These are phyloP conservation scores for Exsudoporus frostii DNA, from an alignment of 768 basidiomycete genomes.

Conservation along the genomic window DNA sequence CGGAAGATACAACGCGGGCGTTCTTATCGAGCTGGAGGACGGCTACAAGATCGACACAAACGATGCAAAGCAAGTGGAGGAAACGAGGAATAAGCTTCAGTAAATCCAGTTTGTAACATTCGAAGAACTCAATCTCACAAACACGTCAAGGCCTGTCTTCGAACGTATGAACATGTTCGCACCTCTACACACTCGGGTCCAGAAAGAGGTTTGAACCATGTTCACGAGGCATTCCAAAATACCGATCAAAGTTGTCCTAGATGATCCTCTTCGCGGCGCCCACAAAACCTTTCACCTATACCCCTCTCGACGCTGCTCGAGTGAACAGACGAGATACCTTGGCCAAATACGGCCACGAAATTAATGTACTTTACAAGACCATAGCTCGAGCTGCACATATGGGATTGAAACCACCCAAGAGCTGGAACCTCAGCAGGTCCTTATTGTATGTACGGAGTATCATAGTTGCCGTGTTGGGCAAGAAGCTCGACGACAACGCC, in stretches of 20 bases:
- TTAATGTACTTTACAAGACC: slow-evolving; percentile 11
- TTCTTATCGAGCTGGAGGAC: slow-evolving; percentile 16
- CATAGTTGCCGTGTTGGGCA: slow-evolving; percentile 11
- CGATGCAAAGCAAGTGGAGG: slow-evolving; percentile 10
- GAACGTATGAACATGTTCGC: slow-evolving; percentile 22
- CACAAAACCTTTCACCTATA: slow-evolving; percentile 12
- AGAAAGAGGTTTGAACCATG: slow-evolving; percentile 15
- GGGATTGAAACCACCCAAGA: slow-evolving; percentile 11
- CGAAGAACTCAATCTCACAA: not conserved
- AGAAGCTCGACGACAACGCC: slow-evolving; percentile 6
- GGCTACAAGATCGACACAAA: slow-evolving; percentile 5
- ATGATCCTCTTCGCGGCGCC: slow-evolving; percentile 15
- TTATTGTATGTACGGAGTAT: slow-evolving; percentile 13
- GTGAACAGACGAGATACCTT: slow-evolving; percentile 15
- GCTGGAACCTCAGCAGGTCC: slow-evolving; percentile 16
- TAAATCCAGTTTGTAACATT: not conserved
- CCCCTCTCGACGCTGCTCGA: not conserved
- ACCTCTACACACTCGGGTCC: slow-evolving; percentile 19
- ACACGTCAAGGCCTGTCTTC: slow-evolving; percentile 2
- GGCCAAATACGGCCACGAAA: slow-evolving; percentile 8
- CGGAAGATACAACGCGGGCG: slow-evolving; percentile 17
- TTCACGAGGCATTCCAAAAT: not conserved
- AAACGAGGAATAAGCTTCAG: slow-evolving; percentile 14
- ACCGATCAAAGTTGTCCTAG: not conserved
- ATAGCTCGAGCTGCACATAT: slow-evolving; percentile 1